Evolutionary conservation across 2,329 filamentous ascomycete genomes (phyloP).

Genomic region (Cytospora mali): DNA sequence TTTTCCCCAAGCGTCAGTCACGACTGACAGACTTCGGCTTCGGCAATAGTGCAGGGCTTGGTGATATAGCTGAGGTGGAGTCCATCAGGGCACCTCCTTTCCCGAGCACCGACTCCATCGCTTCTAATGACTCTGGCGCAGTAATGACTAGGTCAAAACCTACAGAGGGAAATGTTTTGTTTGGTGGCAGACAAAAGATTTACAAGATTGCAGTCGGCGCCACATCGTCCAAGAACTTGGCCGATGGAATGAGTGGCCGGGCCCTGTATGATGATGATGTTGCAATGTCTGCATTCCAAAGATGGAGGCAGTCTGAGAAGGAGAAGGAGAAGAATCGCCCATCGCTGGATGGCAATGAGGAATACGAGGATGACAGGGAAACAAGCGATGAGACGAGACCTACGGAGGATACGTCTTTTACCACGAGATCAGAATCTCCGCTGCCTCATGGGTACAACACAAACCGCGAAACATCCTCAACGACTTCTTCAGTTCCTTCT

Average conservation of each 20-base stretch:
- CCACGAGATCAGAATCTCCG: conserved; percentile 55
- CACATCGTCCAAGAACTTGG: conserved; percentile 44
- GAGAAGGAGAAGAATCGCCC: conserved; percentile 52
- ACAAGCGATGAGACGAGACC: conserved; percentile 38
- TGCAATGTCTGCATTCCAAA: conserved; percentile 80
- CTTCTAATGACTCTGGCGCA: conserved; percentile 70
- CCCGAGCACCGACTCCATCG: conserved; percentile 66
- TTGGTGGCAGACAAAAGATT: conserved; percentile 93
- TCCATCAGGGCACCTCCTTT: conserved; percentile 68
- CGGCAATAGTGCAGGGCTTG: conserved; percentile 56
- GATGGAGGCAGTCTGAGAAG: conserved; percentile 64
- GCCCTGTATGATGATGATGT: conserved; percentile 87
- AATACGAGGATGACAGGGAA: conserved; percentile 41
- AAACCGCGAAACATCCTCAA: conserved; percentile 85
- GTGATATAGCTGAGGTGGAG: conserved; percentile 89
- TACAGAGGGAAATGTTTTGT: conserved; percentile 87
- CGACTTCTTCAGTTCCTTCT: conserved; percentile 69
- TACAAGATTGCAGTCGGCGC: conserved; percentile 74
- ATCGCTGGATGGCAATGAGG: conserved; percentile 45
- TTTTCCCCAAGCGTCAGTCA: conserved; percentile 81
- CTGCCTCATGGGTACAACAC: conserved; percentile 66
- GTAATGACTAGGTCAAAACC: conserved; percentile 85
- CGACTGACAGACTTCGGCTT: conserved; percentile 72
- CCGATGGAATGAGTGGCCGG: conserved; percentile 62
- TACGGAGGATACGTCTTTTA: conserved; percentile 39